Percentiles rank a stretch among this genome's conserved stretches.
phyloP scores from a whole-genome alignment of 208 protist genomes.

The Trypanosomatidae sp. region DNA sequence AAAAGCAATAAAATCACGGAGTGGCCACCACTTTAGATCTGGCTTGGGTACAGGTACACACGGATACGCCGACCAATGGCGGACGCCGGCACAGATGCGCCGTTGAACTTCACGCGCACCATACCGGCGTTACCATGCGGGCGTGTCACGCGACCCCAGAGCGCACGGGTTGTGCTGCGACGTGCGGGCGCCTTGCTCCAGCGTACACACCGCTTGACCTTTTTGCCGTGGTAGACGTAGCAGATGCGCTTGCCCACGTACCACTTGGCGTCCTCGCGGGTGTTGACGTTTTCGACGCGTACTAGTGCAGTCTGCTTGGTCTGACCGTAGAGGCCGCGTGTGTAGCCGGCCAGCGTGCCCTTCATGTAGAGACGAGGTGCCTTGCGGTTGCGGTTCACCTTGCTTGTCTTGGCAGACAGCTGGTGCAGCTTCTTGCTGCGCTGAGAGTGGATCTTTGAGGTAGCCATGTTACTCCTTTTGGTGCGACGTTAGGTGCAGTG shows the following conservation, averaged over 20 bases:
- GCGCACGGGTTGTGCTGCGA: conserved; percentile 92
- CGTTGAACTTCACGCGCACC: conserved; percentile 98
- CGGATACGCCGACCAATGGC: conserved; percentile 96
- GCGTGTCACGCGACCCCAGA: conserved; percentile 98
- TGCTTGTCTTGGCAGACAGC: conserved; percentile 84
- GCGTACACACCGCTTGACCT: conserved; percentile 91
- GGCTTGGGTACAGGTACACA: conserved; percentile 98
- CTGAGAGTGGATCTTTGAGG: conserved; percentile 75
- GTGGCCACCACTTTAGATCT: conserved; percentile 85
- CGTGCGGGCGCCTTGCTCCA: conserved; percentile 89
- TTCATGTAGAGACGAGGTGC: conserved; percentile 92
- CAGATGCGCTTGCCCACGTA: conserved; percentile 99
- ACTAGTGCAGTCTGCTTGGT: conserved; percentile 95
- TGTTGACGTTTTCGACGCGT: conserved; percentile 97
- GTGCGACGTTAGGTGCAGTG: not conserved
- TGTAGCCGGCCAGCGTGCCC: conserved; percentile 90
- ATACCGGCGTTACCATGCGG: conserved; percentile 98
- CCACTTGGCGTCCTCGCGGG: conserved; percentile 94
- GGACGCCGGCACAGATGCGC: conserved; percentile 93
- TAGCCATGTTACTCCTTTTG: conserved; percentile 42
- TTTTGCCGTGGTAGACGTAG: conserved; percentile 98
- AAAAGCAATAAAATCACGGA: conserved; percentile 10
- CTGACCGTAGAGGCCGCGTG: conserved; percentile 92
- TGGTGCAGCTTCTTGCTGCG: conserved; percentile 92
- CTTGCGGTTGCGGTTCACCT: conserved; percentile 86